Conservation (phyloP, 2,329 filamentous ascomycete genomes). For the Gyromitra esculenta region DNA sequence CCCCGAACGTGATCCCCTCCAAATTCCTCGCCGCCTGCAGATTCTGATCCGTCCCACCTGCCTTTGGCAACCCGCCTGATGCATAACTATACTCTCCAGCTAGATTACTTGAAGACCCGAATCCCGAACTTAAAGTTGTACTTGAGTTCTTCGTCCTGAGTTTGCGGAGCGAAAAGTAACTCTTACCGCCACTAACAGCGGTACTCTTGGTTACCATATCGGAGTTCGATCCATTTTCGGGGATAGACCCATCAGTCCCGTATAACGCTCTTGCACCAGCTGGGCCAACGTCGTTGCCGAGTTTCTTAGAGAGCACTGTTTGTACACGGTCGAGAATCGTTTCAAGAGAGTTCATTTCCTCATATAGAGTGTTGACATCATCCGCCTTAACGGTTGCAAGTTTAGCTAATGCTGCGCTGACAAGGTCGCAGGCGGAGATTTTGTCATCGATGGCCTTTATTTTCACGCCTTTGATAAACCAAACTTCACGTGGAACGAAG, state of each 20-base stretch:
- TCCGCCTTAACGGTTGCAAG: constrained; percentile 84
- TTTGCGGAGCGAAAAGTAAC: constrained; percentile 82
- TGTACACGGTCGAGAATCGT: constrained; percentile 87
- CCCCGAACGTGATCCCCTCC: constrained; percentile 74
- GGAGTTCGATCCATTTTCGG: constrained; percentile 63
- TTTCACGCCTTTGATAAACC: constrained; percentile 93
- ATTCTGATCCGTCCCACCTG: constrained; percentile 68
- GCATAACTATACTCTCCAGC: constrained; percentile 34
- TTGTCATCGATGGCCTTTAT: constrained; percentile 93
- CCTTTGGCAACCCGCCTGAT: constrained; percentile 77
- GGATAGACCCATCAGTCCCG: constrained; percentile 65
- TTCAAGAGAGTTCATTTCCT: constrained; percentile 93
- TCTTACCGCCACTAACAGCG: constrained; percentile 65
- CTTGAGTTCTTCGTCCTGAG: constrained; percentile 79
- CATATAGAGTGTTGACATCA: constrained; percentile 89
- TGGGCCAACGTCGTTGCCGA: constrained; percentile 92
- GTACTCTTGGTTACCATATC: constrained; percentile 63
- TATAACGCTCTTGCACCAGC: constrained; percentile 77
- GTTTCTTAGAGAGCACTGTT: constrained; percentile 76
- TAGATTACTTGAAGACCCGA: constrained; percentile 44
- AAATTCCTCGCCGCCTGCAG: constrained; percentile 78
- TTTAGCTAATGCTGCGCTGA: constrained; percentile 88
- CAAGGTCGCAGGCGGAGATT: constrained; percentile 85
- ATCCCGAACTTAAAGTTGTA: constrained; percentile 48
- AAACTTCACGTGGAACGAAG: constrained; percentile 91